These are phyloP conservation scores for Podila epigama DNA, from an alignment of 192 early-diverging fungal genomes.

Conservation along the genomic window DNA sequence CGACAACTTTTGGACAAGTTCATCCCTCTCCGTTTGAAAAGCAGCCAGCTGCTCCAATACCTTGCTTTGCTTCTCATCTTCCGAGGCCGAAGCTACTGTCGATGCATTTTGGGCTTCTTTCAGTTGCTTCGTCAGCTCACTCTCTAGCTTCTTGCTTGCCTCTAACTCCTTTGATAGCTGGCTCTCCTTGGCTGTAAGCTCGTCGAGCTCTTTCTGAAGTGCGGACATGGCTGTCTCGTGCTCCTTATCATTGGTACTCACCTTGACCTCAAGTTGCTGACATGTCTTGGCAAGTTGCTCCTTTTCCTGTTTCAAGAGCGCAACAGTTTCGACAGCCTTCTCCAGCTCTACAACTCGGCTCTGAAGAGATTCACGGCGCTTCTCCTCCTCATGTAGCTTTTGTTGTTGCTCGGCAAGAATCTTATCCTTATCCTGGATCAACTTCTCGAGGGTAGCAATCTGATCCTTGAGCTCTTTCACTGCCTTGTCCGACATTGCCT, in stretches of 20 bases:
- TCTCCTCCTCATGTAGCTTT: constrained; percentile 9
- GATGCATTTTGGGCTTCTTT: constrained; percentile 6
- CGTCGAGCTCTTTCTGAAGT: constrained; percentile 4
- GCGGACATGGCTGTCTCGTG: background rate
- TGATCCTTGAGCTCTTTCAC: constrained; percentile 12
- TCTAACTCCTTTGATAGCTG: constrained; percentile 32
- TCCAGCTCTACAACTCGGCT: constrained; percentile 26
- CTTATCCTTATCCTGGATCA: constrained; percentile 16
- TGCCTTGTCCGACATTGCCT: background rate
- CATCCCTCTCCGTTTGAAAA: constrained; percentile 38
- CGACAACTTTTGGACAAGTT: constrained; percentile 36
- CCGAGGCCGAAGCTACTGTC: background rate
- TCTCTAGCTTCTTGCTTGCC: constrained; percentile 38
- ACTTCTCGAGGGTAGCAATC: constrained; percentile 15
- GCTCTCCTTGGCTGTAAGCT: constrained; percentile 12
- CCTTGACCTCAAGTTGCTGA: constrained; percentile 7
- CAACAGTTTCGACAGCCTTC: background rate
- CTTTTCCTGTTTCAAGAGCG: constrained; percentile 13
- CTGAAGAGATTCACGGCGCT: constrained; percentile 11
- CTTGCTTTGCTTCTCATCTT: background rate
- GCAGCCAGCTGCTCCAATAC: background rate
- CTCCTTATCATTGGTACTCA: background rate
- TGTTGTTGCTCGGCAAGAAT: constrained; percentile 4
- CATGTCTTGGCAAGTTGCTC: background rate
- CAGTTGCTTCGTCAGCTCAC: background rate